These are phyloP conservation scores for Cymbopogon flexuosus DNA, from an alignment of 202 grass and related monocot species.

Conservation along the genomic window DNA sequence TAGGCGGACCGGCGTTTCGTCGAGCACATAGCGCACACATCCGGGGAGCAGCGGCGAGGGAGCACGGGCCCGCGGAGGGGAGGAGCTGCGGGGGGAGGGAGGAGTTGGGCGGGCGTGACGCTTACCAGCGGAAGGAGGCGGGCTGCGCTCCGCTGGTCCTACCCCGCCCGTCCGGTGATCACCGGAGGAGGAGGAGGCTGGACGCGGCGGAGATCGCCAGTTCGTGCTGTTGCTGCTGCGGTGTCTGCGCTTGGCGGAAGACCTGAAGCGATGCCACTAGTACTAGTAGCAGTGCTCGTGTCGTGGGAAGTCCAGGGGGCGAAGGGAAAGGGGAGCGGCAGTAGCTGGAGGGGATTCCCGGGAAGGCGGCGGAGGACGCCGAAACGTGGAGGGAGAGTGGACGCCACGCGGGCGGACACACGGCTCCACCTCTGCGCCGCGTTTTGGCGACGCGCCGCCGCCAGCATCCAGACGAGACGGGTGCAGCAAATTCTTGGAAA, in stretches of 20 bases:
- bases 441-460: background rate
- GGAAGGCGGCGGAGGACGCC: background rate
- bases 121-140: slow-evolving; percentile 26
- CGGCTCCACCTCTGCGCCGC: slow-evolving; percentile 2
- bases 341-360: background rate
- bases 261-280: background rate
- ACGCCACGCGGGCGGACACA: slow-evolving; percentile 30
- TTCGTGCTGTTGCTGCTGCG: background rate
- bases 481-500: background rate
- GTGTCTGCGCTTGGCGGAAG: background rate
- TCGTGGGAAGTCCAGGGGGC: background rate
- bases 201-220: background rate
- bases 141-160: background rate
- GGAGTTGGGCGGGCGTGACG: background rate
- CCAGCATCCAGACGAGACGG: background rate
- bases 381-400: slow-evolving; percentile 18
- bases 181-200: background rate
- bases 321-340: background rate
- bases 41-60: background rate
- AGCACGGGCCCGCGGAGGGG: background rate
- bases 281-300: background rate
- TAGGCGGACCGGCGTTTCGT: slow-evolving; percentile 25
- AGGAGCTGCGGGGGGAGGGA: background rate
- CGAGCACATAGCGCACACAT: slow-evolving; percentile 7
- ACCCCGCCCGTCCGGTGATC: slow-evolving; percentile 3